These are phyloP conservation scores for Grosmannia penicillata DNA, from an alignment of 2,329 filamentous ascomycete genomes.

Conservation along the genomic window DNA sequence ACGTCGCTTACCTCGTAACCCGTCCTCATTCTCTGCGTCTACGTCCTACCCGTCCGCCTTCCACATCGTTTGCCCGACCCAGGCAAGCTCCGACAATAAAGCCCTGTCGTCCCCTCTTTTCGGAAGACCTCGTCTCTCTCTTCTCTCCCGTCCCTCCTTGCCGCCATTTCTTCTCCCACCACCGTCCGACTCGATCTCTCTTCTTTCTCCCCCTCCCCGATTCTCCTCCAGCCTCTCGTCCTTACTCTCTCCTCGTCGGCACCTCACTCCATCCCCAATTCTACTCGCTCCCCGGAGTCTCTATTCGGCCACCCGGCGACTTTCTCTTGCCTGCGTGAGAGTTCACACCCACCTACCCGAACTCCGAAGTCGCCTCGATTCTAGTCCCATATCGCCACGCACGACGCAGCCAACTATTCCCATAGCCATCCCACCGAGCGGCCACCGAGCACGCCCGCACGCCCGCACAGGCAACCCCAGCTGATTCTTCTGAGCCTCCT, in stretches of 20 bases:
- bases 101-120: not conserved
- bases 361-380: slow-evolving; percentile 1
- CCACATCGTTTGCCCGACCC: slow-evolving; percentile 1
- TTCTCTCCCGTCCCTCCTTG: not conserved
- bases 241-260: not conserved
- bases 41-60: not conserved
- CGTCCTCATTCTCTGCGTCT: not conserved
- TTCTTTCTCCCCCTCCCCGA: too few relatives aligned
- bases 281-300: not conserved
- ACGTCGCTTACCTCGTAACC: not conserved
- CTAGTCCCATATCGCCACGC: not conserved
- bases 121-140: not conserved
- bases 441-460: too few relatives aligned
- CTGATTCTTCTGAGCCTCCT: too few relatives aligned
- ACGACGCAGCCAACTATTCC: too few relatives aligned
- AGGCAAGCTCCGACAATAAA: not conserved
- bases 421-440: too few relatives aligned
- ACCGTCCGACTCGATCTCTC: too few relatives aligned
- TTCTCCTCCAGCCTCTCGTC: too few relatives aligned
- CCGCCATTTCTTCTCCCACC: too few relatives aligned
- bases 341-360: not conserved
- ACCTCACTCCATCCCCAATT: too few relatives aligned
- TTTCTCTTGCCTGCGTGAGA: not conserved
- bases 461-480: too few relatives aligned
- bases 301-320: too few relatives aligned